Evolutionary conservation across 768 basidiomycete species (phyloP).

Genomic region (Pleurotus tuber-regium): DNA sequence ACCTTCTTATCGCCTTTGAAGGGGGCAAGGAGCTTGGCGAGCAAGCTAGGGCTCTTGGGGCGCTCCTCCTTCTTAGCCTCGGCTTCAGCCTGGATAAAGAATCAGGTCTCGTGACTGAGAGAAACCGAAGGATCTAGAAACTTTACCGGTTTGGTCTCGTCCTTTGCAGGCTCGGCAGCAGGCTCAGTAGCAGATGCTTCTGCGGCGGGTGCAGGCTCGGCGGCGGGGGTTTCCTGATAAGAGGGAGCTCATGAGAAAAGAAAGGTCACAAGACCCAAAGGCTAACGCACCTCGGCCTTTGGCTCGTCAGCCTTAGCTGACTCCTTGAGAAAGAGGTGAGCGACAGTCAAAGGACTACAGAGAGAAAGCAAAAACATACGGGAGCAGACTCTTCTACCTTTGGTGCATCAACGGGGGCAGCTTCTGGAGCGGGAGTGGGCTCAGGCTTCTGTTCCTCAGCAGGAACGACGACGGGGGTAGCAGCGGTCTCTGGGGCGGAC

Average conservation of each 20-base stretch:
- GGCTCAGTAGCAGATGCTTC: constrained; percentile 32
- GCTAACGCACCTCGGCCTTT: constrained; percentile 34
- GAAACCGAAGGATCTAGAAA: not conserved
- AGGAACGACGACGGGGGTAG: constrained; percentile 39
- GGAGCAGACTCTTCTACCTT: constrained; percentile 40
- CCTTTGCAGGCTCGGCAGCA: constrained; percentile 35
- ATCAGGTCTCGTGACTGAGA: constrained; percentile 10
- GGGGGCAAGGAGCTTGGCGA: constrained; percentile 75
- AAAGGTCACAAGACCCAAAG: not conserved
- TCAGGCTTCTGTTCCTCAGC: constrained; percentile 53
- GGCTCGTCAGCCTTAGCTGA: constrained; percentile 34
- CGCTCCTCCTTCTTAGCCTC: constrained; percentile 70
- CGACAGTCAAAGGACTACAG: constrained; percentile 5
- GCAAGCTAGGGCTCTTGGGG: constrained; percentile 76
- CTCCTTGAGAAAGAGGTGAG: constrained; percentile 27
- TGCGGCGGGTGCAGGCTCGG: constrained; percentile 27
- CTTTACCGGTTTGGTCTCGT: constrained; percentile 42
- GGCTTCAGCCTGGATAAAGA: constrained; percentile 37
- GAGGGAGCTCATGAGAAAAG: constrained; percentile 8
- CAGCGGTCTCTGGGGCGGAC: constrained; percentile 69
- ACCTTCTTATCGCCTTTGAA: constrained; percentile 71
- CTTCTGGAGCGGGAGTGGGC: constrained; percentile 28
- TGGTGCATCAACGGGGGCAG: constrained; percentile 34
- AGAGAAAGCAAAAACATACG: constrained; percentile 19
- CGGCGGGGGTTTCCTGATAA: constrained; percentile 33